A percentile compares a stretch with the other conserved stretches of the same genome.
These are phyloP conservation scores for Neurospora sp. DNA, from an alignment of 495 filamentous ascomycete genomes.

Conservation along the genomic window DNA sequence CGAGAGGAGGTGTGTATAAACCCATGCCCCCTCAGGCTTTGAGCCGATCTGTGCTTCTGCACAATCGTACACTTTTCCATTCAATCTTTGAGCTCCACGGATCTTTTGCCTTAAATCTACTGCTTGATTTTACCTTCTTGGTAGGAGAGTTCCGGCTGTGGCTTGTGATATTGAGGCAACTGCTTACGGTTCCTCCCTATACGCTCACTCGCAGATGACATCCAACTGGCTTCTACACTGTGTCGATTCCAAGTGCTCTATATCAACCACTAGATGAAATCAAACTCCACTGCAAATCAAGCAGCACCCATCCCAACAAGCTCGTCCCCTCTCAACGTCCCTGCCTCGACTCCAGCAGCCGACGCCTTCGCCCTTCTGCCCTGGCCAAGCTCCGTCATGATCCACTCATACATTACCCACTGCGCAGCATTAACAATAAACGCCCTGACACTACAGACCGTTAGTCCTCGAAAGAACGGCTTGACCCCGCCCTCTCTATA, in stretches of 20 bases:
- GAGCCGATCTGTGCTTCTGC: too few relatives aligned
- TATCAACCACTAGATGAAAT: neutral
- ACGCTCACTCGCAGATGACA: neutral
- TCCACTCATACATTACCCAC: slow-evolving; percentile 82
- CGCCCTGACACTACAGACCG: slow-evolving; percentile 67
- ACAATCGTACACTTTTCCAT: too few relatives aligned
- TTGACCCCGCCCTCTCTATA: slow-evolving; percentile 54
- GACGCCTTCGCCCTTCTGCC: slow-evolving; percentile 2
- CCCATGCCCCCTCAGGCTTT: too few relatives aligned
- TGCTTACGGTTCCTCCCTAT: neutral
- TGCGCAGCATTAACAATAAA: slow-evolving; percentile 78
- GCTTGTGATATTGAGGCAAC: neutral
- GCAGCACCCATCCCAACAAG: neutral
- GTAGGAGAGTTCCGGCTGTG: too few relatives aligned
- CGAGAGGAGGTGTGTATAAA: too few relatives aligned
- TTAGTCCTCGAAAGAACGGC: slow-evolving; percentile 69
- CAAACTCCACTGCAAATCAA: neutral
- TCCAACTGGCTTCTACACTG: too few relatives aligned
- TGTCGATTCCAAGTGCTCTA: neutral
- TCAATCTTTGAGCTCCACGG: too few relatives aligned
- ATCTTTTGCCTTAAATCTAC: too few relatives aligned
- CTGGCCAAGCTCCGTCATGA: slow-evolving; percentile 48
- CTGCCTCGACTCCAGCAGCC: neutral
- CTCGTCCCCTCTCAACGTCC: neutral
- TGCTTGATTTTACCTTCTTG: too few relatives aligned